A percentile compares a stretch with the other conserved stretches of the same genome.
Conservation (phyloP, 768 basidiomycete species). For the Trametes coccinea region DNA sequence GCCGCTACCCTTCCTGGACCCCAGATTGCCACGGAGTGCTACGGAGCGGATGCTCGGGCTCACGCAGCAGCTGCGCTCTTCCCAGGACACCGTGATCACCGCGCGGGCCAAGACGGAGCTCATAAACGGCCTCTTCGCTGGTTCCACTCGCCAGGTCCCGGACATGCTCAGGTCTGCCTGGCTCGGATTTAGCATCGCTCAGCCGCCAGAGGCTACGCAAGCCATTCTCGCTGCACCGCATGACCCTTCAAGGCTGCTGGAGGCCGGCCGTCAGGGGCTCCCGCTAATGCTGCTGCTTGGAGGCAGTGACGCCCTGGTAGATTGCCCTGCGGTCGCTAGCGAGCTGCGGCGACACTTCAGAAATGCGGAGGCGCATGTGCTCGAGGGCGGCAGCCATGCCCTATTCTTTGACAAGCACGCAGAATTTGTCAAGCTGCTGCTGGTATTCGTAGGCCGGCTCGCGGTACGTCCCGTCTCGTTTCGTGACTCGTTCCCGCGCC, state of each 20-base stretch:
- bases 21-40: constrained; percentile 11
- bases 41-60: constrained; percentile 15
- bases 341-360: constrained; percentile 36
- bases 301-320: constrained; percentile 17
- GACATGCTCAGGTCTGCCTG: constrained; percentile 9
- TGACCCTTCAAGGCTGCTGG: constrained; percentile 18
- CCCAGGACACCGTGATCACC: constrained; percentile 15
- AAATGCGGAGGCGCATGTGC: constrained; percentile 32
- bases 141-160: background rate
- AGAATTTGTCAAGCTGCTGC: constrained; percentile 27
- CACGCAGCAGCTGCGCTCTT: constrained; percentile 7
- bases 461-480: constrained; percentile 11
- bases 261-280: constrained; percentile 19
- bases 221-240: constrained; percentile 15
- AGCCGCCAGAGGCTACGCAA: constrained; percentile 13
- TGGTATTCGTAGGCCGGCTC: constrained; percentile 17
- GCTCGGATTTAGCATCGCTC: constrained; percentile 19
- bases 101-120: constrained; percentile 19
- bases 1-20: constrained; percentile 19
- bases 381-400: constrained; percentile 37
- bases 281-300: constrained; percentile 23
- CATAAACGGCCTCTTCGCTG: constrained; percentile 18
- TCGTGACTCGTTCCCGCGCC: background rate
- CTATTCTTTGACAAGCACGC: constrained; percentile 35
- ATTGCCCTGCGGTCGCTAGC: constrained; percentile 24